Evolutionary conservation across 2,329 filamentous ascomycete species (phyloP).

Genomic region (Drechslerella coelobrocha): DNA sequence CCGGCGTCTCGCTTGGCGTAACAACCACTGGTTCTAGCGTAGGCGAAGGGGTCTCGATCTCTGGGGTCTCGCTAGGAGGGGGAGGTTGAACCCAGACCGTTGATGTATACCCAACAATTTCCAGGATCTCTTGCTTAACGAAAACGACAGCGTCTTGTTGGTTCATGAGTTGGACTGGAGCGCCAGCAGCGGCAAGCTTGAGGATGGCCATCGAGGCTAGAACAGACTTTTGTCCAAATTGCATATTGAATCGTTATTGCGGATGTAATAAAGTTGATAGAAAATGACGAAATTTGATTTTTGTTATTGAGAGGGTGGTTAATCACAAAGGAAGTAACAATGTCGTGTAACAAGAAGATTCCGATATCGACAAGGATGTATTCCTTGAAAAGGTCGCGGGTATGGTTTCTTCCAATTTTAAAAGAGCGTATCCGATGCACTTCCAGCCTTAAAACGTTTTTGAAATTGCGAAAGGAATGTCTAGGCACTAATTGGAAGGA

Average conservation of each 20-base stretch:
- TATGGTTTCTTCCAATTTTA: slow-evolving; percentile 24
- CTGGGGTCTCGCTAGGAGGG: slow-evolving; percentile 27
- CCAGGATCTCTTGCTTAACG: slow-evolving; percentile 45
- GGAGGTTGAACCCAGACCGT: slow-evolving; percentile 47
- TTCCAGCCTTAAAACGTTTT: slow-evolving; percentile 14
- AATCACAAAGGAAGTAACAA: background rate
- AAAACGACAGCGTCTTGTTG: slow-evolving; percentile 45
- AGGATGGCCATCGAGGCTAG: slow-evolving; percentile 31
- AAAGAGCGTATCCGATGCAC: slow-evolving; percentile 38
- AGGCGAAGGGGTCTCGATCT: slow-evolving; percentile 55
- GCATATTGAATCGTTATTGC: slow-evolving; percentile 28
- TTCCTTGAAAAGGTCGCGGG: slow-evolving; percentile 23
- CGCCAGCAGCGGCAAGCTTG: slow-evolving; percentile 33
- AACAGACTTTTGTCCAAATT: slow-evolving; percentile 32
- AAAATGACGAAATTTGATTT: background rate
- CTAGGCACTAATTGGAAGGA: slow-evolving; percentile 9
- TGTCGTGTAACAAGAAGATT: slow-evolving; percentile 32
- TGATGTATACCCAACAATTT: slow-evolving; percentile 46
- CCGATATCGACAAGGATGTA: slow-evolving; percentile 23
- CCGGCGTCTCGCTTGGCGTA: slow-evolving; percentile 54
- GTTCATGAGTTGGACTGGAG: slow-evolving; percentile 16
- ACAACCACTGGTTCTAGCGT: slow-evolving; percentile 57
- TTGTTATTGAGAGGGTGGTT: slow-evolving; percentile 9
- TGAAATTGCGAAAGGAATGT: slow-evolving; percentile 20
- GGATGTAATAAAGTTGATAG: slow-evolving; percentile 6